Conservation (phyloP, 177 flowering plant species). For the Vitis hybrid region DNA sequence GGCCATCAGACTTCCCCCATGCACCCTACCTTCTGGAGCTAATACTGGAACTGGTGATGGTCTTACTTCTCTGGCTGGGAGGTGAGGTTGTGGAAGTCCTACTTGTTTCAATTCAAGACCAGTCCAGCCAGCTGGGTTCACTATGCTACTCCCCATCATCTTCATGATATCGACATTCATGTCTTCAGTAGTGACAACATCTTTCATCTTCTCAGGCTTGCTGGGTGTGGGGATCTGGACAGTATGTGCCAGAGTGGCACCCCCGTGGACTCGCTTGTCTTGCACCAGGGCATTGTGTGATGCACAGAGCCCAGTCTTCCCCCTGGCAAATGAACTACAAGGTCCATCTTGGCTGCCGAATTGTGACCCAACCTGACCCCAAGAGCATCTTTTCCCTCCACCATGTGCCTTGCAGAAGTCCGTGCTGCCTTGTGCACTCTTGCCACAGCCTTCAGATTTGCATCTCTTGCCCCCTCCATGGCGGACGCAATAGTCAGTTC, state of each 20-base stretch:
- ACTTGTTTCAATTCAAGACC: conserved; percentile 15
- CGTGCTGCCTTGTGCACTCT: conserved; percentile 98
- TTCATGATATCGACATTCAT: conserved; percentile 43
- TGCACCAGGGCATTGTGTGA: conserved; percentile 83
- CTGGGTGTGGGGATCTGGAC: conserved; percentile 36
- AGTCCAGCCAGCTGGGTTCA: conserved; percentile 19
- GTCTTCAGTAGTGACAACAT: conserved; percentile 26
- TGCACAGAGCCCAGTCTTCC: conserved; percentile 87
- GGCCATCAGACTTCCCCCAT: conserved; percentile 88
- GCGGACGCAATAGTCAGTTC: conserved; percentile 91
- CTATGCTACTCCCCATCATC: conserved; percentile 14
- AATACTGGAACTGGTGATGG: conserved; percentile 13
- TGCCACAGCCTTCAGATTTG: conserved; percentile 78
- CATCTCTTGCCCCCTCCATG: conserved; percentile 99
- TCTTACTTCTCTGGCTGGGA: conserved; percentile 14
- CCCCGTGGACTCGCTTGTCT: conserved; percentile 94
- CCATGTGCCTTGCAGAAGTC: conserved; percentile 99
- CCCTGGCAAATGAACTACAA: conserved; percentile 85
- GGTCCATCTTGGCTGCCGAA: conserved; percentile 47
- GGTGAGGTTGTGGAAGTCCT: conserved; percentile 11
- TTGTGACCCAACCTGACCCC: conserved; percentile 84
- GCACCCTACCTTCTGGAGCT: conserved; percentile 88
- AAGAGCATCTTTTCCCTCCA: conserved; percentile 90
- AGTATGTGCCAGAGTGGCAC: conserved; percentile 54
- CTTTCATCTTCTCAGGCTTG: conserved; percentile 37